Base-by-base conservation (phyloP, 805 yeast genomes). In the Starmera pachycereana region DNA sequence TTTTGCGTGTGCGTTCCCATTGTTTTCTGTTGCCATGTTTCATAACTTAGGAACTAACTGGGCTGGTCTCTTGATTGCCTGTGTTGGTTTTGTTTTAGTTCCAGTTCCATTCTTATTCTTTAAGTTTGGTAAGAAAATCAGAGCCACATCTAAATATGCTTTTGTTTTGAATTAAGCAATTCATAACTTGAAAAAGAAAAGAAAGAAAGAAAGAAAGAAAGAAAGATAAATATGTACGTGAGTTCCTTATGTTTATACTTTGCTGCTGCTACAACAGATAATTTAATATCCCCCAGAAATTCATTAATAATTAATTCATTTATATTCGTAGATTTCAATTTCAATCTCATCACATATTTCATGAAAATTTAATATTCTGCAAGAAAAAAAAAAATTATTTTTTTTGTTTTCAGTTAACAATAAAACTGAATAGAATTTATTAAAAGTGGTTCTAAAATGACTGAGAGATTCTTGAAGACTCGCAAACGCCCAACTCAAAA, bases 21-120 rank as follows among this genome's bases (percentile, higher is more conserved):
- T 84, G 40, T 84, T 84, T 54, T 83, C 87, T 1, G 62, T 69
- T 4, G 78, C 71, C 47, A 79, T 85, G 89, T 82, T 83, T 60
- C 57, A 65, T 25, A 68, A 67, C 42, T 69, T 84, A 74, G 83
- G 85, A 31, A 69, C 69, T 29, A 77, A 82, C 49, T 84, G 90
- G 89, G 90, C 92, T 1, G 88, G 89, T 42, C 63, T 84, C 27
- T 55, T 84, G 22, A 54, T 85, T 33, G 88, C 88, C 12, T 65
- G 78, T 40, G 65, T 84, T 39, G 77, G 80, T 0, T 61, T 66
- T 3, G 66, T 62, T 2, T 53, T 85, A 62, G 59, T 73, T 25
- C 82, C 87, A 0, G 84, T 83, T 40, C 94, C 95, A 10, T 53
- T 83, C 41, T 53, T 78, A 37, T 81, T 84, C 54, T 65, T 67